A percentile compares a stretch with the other conserved stretches of the same genome.
phyloP scores from a whole-genome alignment of 2,329 filamentous ascomycete genomes.

The Penicillium sp. region DNA sequence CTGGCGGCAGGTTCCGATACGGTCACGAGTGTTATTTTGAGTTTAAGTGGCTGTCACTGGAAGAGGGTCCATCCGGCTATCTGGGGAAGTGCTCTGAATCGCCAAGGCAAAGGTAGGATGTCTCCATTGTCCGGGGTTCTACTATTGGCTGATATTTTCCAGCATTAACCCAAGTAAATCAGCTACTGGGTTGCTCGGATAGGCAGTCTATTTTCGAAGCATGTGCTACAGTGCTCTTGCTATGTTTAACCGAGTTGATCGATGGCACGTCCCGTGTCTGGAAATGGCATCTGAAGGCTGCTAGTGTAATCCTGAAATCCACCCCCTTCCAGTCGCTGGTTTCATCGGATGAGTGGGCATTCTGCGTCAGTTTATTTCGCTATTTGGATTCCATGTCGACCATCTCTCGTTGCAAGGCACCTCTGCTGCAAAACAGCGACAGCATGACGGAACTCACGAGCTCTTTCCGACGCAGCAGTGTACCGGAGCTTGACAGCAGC shows the following conservation, averaged over 20 bases:
- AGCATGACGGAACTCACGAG: constrained; percentile 18
- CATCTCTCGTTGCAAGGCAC: constrained; percentile 29
- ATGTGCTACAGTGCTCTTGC: constrained; percentile 40
- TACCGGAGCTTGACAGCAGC: constrained; percentile 1
- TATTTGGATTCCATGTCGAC: constrained; percentile 32
- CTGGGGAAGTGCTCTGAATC: constrained; percentile 23
- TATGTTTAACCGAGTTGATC: constrained; percentile 45
- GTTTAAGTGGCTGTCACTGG: constrained; percentile 29
- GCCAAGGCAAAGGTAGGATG: constrained; percentile 23
- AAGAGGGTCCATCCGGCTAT: constrained; percentile 26
- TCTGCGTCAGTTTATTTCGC: constrained; percentile 41
- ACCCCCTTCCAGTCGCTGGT: constrained; percentile 25
- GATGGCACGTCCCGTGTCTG: constrained; percentile 43
- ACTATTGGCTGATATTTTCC: not conserved
- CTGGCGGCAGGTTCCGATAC: constrained; percentile 25
- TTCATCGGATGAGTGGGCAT: constrained; percentile 28
- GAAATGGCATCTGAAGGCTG: constrained; percentile 45
- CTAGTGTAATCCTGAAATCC: constrained; percentile 38
- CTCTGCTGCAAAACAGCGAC: constrained; percentile 18
- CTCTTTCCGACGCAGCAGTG: constrained; percentile 7
- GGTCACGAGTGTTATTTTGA: constrained; percentile 26
- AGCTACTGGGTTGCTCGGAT: constrained; percentile 16
- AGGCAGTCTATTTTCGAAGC: constrained; percentile 37
- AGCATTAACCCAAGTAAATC: constrained; percentile 25
- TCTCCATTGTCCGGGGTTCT: not conserved